Conservation (phyloP, 2,329 filamentous ascomycete genomes). For the Phaeosphaeriaceae sp. region DNA sequence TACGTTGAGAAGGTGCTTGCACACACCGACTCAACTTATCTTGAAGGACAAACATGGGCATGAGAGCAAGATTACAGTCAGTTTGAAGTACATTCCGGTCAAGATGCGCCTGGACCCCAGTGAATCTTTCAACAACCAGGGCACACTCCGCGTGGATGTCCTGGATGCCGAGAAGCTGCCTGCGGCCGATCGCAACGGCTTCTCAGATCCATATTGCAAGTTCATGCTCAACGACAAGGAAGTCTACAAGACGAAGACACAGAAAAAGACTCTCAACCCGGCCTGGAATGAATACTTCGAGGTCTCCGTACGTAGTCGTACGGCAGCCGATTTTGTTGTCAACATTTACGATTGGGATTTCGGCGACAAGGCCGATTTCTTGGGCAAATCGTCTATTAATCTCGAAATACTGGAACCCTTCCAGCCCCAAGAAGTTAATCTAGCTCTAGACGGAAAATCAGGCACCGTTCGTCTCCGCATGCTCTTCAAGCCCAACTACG, state of each 20-base stretch:
- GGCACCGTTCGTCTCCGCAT: conserved; percentile 82
- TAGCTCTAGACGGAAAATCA: conserved; percentile 86
- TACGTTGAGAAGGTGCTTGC: conserved; percentile 86
- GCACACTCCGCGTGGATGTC: conserved; percentile 90
- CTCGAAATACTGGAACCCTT: conserved; percentile 86
- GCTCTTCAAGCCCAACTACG: conserved; percentile 91
- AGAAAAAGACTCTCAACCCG: conserved; percentile 96
- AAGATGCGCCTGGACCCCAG: conserved; percentile 92
- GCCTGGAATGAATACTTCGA: conserved; percentile 98
- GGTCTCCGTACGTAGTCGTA: conserved; percentile 79
- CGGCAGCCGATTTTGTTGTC: conserved; percentile 80
- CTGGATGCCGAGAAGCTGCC: conserved; percentile 87
- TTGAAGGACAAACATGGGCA: conserved; percentile 80
- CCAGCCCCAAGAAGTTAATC: conserved; percentile 73
- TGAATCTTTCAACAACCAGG: conserved; percentile 99
- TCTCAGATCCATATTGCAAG: conserved; percentile 95
- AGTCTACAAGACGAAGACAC: conserved; percentile 91
- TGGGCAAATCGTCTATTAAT: conserved; percentile 79
- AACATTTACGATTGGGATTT: conserved; percentile 97
- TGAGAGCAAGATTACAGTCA: conserved; percentile 82
- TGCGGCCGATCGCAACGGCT: conserved; percentile 92
- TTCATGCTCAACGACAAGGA: conserved; percentile 90
- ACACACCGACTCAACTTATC: conserved; percentile 84
- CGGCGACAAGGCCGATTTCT: conserved; percentile 88
- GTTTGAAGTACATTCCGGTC: conserved; percentile 91